Percentiles rank a stretch among this genome's conserved stretches.
These are phyloP conservation scores for Boletellus ananas DNA, from an alignment of 768 basidiomycete genomes.

Conservation along the genomic window DNA sequence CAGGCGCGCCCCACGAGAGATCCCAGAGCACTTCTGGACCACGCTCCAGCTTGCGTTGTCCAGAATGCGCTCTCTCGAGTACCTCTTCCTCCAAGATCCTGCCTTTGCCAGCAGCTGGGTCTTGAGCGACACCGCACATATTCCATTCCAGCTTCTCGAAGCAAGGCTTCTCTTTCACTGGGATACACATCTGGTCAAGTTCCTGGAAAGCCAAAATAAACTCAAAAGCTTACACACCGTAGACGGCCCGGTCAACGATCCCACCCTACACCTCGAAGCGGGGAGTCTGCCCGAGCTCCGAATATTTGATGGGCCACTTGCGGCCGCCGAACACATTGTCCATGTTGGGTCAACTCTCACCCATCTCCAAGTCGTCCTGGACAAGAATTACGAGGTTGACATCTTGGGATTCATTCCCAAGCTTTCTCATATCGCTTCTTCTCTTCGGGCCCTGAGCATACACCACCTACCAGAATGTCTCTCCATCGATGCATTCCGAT, in stretches of 20 bases:
- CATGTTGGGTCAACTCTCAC: constrained; percentile 35
- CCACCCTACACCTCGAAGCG: constrained; percentile 23
- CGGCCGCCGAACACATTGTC: constrained; percentile 40
- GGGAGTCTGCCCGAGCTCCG: constrained; percentile 40
- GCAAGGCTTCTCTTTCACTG: constrained; percentile 47
- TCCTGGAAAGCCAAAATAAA: constrained; percentile 45
- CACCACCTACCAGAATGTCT: constrained; percentile 34
- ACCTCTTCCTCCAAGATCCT: constrained; percentile 41
- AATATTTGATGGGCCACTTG: constrained; percentile 44
- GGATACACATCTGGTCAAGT: constrained; percentile 44
- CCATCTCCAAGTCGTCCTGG: constrained; percentile 44
- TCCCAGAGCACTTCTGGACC: constrained; percentile 41
- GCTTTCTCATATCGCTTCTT: constrained; percentile 26
- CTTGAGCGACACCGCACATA: constrained; percentile 36
- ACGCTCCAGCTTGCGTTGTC: constrained; percentile 41
- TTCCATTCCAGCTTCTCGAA: constrained; percentile 47
- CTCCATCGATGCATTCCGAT: constrained; percentile 27
- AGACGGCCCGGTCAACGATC: constrained; percentile 23
- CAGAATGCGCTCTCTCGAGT: constrained; percentile 42
- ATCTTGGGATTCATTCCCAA: constrained; percentile 32
- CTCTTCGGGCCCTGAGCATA: constrained; percentile 36
- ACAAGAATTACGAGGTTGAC: constrained; percentile 33
- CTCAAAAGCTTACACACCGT: constrained; percentile 38
- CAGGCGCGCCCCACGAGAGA: constrained; percentile 21
- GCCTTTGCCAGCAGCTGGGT: constrained; percentile 42